Evolutionary conservation across 2,329 filamentous ascomycete genomes (phyloP).

Genomic region (Arthroderma uncinatum): DNA sequence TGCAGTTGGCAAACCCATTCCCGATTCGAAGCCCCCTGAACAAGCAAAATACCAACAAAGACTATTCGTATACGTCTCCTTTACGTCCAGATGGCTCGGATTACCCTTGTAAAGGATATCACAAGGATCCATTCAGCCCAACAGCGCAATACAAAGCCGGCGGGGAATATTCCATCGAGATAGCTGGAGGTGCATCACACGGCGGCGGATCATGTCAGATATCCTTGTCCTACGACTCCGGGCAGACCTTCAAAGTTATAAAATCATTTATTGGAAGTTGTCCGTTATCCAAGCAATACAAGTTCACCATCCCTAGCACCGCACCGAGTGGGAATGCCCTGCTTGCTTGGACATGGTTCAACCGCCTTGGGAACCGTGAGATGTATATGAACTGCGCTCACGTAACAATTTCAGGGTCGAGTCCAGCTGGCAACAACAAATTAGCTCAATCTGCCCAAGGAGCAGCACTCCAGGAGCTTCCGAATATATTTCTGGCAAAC

Average conservation of each 20-base stretch:
- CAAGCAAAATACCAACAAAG: slow-evolving; percentile 39
- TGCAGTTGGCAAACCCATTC: slow-evolving; percentile 47
- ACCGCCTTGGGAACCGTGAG: slow-evolving; percentile 44
- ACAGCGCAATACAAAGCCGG: slow-evolving; percentile 55
- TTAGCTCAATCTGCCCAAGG: not conserved
- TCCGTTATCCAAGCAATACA: slow-evolving; percentile 43
- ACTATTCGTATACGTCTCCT: slow-evolving; percentile 63
- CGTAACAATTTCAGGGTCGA: slow-evolving; percentile 45
- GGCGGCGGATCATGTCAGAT: slow-evolving; percentile 67
- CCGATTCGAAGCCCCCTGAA: slow-evolving; percentile 44
- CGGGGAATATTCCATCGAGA: slow-evolving; percentile 49
- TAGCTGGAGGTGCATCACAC: slow-evolving; percentile 54
- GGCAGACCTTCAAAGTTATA: slow-evolving; percentile 58
- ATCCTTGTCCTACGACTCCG: slow-evolving; percentile 62
- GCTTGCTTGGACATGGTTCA: slow-evolving; percentile 70
- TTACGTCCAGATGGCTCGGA: slow-evolving; percentile 49
- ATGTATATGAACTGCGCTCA: slow-evolving; percentile 72
- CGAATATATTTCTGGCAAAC: slow-evolving; percentile 13
- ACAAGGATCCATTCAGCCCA: slow-evolving; percentile 41
- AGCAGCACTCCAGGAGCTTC: slow-evolving; percentile 7
- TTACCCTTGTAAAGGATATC: slow-evolving; percentile 67
- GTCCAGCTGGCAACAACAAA: not conserved
- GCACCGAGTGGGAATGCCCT: slow-evolving; percentile 51
- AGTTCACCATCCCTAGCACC: slow-evolving; percentile 57
- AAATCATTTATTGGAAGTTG: slow-evolving; percentile 51